phyloP scores from a whole-genome alignment of 108 stramenopile species.

The Conticribra guillardii region DNA sequence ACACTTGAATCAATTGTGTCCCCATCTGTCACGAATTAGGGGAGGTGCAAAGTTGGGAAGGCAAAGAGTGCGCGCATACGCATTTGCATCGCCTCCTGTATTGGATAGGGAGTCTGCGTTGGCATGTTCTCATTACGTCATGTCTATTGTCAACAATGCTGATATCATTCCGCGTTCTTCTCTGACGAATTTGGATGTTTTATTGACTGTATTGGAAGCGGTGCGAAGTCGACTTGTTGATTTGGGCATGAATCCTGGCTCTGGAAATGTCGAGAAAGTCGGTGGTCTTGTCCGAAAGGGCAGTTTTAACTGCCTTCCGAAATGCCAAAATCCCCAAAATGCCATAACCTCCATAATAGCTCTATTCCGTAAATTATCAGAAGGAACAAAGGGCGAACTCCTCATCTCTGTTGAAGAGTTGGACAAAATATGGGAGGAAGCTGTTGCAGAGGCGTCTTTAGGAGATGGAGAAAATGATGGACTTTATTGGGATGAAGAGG shows the following conservation, averaged over 20 bases:
- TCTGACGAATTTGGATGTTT: slow-evolving; percentile 64
- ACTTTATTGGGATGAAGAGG: slow-evolving; percentile 43
- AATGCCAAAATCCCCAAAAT: slow-evolving; percentile 10
- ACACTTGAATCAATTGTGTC: neutral
- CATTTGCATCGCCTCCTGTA: slow-evolving; percentile 76
- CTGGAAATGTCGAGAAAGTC: slow-evolving; percentile 6
- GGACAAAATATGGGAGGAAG: slow-evolving; percentile 41
- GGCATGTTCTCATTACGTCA: slow-evolving; percentile 59
- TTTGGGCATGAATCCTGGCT: slow-evolving; percentile 48
- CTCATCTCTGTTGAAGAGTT: slow-evolving; percentile 52
- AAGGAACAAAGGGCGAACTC: slow-evolving; percentile 53
- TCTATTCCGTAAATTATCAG: slow-evolving; percentile 55
- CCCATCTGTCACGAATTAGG: neutral
- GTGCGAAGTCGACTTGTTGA: slow-evolving; percentile 52
- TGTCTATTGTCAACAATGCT: slow-evolving; percentile 69
- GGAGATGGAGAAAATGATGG: slow-evolving; percentile 49
- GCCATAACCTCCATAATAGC: slow-evolving; percentile 41
- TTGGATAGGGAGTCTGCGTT: slow-evolving; percentile 66
- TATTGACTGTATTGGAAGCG: slow-evolving; percentile 58
- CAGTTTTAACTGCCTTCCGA: neutral
- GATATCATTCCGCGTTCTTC: slow-evolving; percentile 72
- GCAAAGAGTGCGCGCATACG: slow-evolving; percentile 60
- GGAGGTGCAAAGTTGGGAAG: neutral
- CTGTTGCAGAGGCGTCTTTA: slow-evolving; percentile 50
- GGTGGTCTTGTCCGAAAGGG: too few relatives aligned